Evolutionary conservation across 2,329 filamentous ascomycete species (phyloP).

Genomic region (Colletotrichum sp.): DNA sequence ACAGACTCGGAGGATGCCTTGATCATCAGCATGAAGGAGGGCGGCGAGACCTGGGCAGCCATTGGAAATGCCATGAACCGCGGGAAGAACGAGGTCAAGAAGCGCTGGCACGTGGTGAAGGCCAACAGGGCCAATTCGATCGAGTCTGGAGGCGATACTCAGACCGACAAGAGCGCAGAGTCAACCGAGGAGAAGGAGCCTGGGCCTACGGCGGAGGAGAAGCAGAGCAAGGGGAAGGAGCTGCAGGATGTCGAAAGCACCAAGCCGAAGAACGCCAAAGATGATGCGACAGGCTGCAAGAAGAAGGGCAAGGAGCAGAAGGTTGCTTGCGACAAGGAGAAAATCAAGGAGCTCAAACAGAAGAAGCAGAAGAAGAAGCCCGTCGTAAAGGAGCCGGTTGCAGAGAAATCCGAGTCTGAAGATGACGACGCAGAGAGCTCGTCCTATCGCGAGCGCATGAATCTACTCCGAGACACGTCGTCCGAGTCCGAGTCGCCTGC

Average conservation of each 20-base stretch:
- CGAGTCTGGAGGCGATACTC: neutral
- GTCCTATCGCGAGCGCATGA: neutral
- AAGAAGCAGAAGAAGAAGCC: constrained; percentile 13
- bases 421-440: constrained; percentile 16
- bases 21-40: constrained; percentile 38
- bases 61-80: constrained; percentile 32
- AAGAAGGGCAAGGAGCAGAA: constrained; percentile 1
- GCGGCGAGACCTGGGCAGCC: constrained; percentile 31
- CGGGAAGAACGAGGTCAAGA: constrained; percentile 31
- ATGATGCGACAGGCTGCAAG: neutral
- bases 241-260: neutral
- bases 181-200: neutral
- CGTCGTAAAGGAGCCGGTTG: neutral
- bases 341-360: neutral
- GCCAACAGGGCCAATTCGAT: constrained; percentile 20
- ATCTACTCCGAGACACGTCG: constrained; percentile 31
- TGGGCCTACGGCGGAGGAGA: neutral
- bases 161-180: neutral
- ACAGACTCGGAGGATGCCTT: constrained; percentile 38
- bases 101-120: constrained; percentile 37
- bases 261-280: neutral
- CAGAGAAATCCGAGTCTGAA: neutral
- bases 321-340: neutral
- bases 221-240: neutral
- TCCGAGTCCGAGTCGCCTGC: constrained; percentile 24